Conservation (phyloP, 1,284 basidiomycete species). For the Trametes polyzona region DNA sequence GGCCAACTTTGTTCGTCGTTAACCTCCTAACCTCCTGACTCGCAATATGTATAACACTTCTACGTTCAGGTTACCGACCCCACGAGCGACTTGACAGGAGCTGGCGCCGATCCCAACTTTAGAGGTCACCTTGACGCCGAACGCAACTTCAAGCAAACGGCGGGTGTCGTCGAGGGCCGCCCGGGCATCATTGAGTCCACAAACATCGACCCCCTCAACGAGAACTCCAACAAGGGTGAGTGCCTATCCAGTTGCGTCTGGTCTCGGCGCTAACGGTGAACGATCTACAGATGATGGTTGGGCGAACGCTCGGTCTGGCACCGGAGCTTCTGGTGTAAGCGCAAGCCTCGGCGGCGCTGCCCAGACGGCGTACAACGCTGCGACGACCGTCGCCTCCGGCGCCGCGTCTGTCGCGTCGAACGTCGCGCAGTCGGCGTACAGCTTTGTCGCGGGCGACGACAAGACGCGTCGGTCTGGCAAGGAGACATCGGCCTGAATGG, state of each 20-base stretch:
- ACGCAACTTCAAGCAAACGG: constrained; percentile 42
- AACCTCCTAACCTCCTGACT: neutral
- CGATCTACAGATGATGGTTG: constrained; percentile 44
- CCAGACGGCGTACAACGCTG: constrained; percentile 21
- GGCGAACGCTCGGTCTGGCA: constrained; percentile 38
- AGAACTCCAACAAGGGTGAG: constrained; percentile 48
- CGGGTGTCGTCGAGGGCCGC: constrained; percentile 53
- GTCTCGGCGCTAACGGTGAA: neutral
- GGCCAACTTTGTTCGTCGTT: constrained; percentile 47
- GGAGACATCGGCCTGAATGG: constrained; percentile 30
- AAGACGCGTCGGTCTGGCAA: constrained; percentile 37
- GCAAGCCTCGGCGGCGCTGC: constrained; percentile 15
- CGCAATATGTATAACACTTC: neutral
- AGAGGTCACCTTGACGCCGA: constrained; percentile 41
- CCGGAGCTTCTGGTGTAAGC: neutral
- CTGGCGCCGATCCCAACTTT: constrained; percentile 46
- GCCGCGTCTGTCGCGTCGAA: constrained; percentile 39
- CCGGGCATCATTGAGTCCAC: constrained; percentile 57
- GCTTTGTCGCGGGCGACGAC: constrained; percentile 43
- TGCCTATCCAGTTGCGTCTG: neutral
- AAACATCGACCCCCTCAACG: constrained; percentile 53
- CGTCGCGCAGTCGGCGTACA: constrained; percentile 44
- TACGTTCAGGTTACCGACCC: constrained; percentile 44
- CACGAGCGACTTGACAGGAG: constrained; percentile 42
- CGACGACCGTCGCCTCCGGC: constrained; percentile 25